Conservation (phyloP, 2,329 filamentous ascomycete species). For the Stachybotrys elegans region DNA sequence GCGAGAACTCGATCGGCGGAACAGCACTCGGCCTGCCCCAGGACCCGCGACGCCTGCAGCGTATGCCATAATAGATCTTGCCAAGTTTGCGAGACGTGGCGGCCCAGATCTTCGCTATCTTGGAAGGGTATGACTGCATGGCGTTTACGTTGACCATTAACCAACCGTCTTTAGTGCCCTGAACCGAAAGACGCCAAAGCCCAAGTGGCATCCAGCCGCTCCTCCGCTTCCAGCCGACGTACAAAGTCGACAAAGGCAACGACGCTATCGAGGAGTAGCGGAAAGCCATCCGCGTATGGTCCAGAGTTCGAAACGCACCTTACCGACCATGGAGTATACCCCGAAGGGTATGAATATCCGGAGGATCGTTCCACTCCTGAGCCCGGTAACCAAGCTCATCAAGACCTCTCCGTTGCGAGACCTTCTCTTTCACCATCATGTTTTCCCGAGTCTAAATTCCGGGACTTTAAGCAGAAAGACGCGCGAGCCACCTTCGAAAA, state of each 20-base stretch:
- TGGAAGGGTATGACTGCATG: not conserved
- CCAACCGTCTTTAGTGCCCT: not conserved
- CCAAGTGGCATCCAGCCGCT: not conserved
- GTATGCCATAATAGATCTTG: not conserved
- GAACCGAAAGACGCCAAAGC: not conserved
- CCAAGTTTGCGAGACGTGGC: slow-evolving; percentile 1
- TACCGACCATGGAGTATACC: slow-evolving; percentile 6
- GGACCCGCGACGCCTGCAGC: not conserved
- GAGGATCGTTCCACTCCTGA: slow-evolving; percentile 2
- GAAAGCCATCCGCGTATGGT: slow-evolving; percentile 5
- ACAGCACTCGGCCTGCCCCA: slow-evolving; percentile 3
- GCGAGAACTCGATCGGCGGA: slow-evolving; percentile 20
- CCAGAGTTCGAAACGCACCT: slow-evolving; percentile 8
- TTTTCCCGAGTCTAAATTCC: slow-evolving; percentile 1
- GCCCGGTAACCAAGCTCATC: slow-evolving; percentile 4
- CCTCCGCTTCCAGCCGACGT: not conserved
- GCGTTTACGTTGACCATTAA: not conserved
- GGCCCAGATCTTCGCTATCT: slow-evolving; percentile 1
- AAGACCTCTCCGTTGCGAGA: not conserved
- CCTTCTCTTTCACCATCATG: slow-evolving; percentile 7
- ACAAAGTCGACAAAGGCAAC: not conserved
- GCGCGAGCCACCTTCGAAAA: slow-evolving; percentile 1
- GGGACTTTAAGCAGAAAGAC: slow-evolving; percentile 2
- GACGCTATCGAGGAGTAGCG: not conserved
- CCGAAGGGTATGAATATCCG: slow-evolving; percentile 2